These are phyloP conservation scores for Dothidotthia symphoricarpi DNA, from an alignment of 2,329 filamentous ascomycete species.

Conservation along the genomic window DNA sequence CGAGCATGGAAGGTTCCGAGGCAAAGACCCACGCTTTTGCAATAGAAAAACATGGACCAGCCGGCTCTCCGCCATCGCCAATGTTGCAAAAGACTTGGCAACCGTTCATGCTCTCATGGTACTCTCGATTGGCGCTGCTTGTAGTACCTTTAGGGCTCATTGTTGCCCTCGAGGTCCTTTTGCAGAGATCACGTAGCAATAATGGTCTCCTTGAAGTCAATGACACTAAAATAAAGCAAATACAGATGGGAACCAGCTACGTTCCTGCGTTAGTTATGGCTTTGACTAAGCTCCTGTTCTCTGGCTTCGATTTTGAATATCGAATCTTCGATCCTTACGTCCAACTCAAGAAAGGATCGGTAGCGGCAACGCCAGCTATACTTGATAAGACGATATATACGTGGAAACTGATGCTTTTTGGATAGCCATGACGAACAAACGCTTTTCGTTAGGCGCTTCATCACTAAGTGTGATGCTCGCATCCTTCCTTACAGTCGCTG, in stretches of 20 bases:
- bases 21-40: neutral
- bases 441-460: conserved; percentile 1
- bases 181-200: neutral
- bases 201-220: neutral
- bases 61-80: neutral
- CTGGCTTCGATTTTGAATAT: conserved; percentile 1
- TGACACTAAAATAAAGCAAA: neutral
- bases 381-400: conserved; percentile 3
- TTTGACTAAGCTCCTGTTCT: conserved; percentile 3
- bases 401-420: conserved; percentile 3
- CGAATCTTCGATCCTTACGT: conserved; percentile 4
- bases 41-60: neutral
- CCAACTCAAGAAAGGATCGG: neutral
- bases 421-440: neutral
- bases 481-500: conserved; percentile 1
- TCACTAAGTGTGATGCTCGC: neutral
- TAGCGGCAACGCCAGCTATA: neutral
- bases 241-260: neutral
- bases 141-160: neutral
- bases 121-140: neutral
- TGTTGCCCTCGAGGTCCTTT: neutral
- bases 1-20: neutral
- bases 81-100: neutral
- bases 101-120: neutral
- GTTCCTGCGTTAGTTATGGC: conserved; percentile 1